phyloP scores from a whole-genome alignment of 345 rosid genomes.

The Aethionema arabicum region DNA sequence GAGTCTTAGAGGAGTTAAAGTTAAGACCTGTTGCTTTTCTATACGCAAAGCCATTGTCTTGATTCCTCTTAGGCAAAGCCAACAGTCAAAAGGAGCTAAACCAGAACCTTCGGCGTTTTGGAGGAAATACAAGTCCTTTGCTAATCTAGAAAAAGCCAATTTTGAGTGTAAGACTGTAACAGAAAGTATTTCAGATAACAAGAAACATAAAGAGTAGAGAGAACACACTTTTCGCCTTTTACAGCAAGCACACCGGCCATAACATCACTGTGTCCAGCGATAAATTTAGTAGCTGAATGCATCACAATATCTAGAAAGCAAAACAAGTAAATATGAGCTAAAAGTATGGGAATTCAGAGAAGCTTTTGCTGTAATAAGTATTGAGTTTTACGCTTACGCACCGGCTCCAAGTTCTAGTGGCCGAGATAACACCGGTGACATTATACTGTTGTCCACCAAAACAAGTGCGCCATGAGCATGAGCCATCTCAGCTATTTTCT shows the following conservation, averaged over 20 bases:
- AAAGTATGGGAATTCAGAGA: slow-evolving; percentile 23
- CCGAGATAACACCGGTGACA: slow-evolving; percentile 87
- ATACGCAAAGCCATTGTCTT: slow-evolving; percentile 93
- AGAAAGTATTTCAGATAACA: neutral
- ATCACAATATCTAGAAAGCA: slow-evolving; percentile 76
- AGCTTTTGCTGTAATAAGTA: neutral
- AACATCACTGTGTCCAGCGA: slow-evolving; percentile 91
- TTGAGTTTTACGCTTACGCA: slow-evolving; percentile 26
- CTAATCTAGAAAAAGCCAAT: slow-evolving; percentile 51
- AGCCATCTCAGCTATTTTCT: slow-evolving; percentile 88
- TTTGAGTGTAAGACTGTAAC: neutral
- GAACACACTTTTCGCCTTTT: slow-evolving; percentile 76
- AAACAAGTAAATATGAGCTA: slow-evolving; percentile 1
- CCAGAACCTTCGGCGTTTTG: slow-evolving; percentile 98
- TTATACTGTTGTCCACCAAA: slow-evolving; percentile 88
- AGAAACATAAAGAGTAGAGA: slow-evolving; percentile 8
- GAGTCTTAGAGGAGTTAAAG: slow-evolving; percentile 5
- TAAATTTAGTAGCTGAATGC: slow-evolving; percentile 96
- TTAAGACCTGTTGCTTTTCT: slow-evolving; percentile 86
- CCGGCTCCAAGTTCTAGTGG: slow-evolving; percentile 98
- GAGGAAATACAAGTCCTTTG: slow-evolving; percentile 74
- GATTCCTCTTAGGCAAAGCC: slow-evolving; percentile 90
- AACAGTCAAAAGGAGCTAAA: slow-evolving; percentile 93
- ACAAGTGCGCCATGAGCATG: slow-evolving; percentile 79
- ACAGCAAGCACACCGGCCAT: slow-evolving; percentile 99